Percentiles rank a stretch among this genome's conserved stretches.
Conservation (phyloP, 768 basidiomycete genomes). For the Tulasnella sp. region DNA sequence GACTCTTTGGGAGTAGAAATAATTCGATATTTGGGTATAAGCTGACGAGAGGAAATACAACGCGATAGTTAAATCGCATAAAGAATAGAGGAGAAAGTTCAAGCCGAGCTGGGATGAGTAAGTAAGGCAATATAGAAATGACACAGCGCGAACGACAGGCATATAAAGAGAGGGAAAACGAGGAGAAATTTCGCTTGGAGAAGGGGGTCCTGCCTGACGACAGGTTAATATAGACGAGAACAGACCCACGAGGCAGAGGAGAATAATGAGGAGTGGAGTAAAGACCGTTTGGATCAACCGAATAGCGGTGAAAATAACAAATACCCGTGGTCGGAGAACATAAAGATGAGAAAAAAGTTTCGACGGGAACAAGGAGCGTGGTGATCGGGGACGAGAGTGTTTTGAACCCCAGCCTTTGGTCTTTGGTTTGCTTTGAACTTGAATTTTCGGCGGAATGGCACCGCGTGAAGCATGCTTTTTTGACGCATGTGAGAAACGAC, state of each 20-base stretch:
- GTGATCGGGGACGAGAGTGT: neutral
- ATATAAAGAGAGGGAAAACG: neutral
- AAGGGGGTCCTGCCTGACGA: neutral
- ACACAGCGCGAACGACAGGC: neutral
- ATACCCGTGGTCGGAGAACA: neutral
- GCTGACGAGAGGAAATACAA: slow-evolving; percentile 1
- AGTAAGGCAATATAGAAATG: neutral
- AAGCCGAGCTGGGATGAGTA: neutral
- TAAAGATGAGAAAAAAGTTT: neutral
- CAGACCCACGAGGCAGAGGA: neutral
- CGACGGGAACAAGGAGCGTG: neutral
- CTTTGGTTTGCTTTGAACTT: neutral
- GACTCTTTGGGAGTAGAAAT: no score
- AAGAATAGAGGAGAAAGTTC: neutral
- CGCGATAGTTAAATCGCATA: neutral
- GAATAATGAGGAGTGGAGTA: neutral
- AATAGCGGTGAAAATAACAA: neutral
- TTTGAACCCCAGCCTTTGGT: neutral
- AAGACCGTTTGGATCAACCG: neutral
- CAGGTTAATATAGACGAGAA: slow-evolving; percentile 18
- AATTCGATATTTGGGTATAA: neutral
- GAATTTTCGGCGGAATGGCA: neutral
- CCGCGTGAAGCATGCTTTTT: neutral
- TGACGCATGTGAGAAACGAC: neutral
- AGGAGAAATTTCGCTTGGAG: neutral